Evolutionary conservation across 2,329 filamentous ascomycete species (phyloP), one percentile per base, ranked within the genome.

Genomic region (Ilyonectria mors-panacis): DNA sequence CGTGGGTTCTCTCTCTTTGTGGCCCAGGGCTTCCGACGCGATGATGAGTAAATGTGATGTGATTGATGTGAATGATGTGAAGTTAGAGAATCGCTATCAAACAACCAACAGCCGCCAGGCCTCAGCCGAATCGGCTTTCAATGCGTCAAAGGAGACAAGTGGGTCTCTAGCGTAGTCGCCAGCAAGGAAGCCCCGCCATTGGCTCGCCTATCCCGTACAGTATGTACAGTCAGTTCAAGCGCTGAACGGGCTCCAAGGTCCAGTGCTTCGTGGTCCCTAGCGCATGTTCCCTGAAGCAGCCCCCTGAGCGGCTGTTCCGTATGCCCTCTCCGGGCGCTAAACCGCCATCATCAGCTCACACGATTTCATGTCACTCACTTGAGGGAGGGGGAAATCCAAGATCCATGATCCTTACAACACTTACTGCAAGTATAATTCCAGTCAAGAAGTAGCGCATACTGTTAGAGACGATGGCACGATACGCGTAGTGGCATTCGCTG

Each of bases 141-240:
- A 57, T 33, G 50, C 23, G 15, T 30, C 26, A 9, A 17, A 21
- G 17, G 23, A 15, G 10, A 48, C 35, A 35, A 54, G 61, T 64
- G 61, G 61, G 37, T 37, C 61, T 35, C 19, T 45, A 6, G 13
- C n/a, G 30, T 19, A 21, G n/a, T 33, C n/a, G 30, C 28, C 30
- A n/a, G 30, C 35, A 8, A 50, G 21, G 30, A 50, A 50, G 57
- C 45, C 33, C 23, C 33, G 39, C 62, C 8, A 65, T 65, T 65
- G 56, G 63, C 50, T 65, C 48, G n/a, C 21, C 30, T 19, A 21
- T 21, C 37, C 19, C 19, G 21, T 48, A 30, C 42, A 15, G 30
- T 33, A 33, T 39, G 48, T n/a, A 37, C 30, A n/a, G 17, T 6
- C 26, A 21, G 33, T 50, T 63, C n/a, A 51, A 56, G 59, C 44